Conservation (phyloP, 305 asterid genomes). For the Ilex paraguariensis region DNA sequence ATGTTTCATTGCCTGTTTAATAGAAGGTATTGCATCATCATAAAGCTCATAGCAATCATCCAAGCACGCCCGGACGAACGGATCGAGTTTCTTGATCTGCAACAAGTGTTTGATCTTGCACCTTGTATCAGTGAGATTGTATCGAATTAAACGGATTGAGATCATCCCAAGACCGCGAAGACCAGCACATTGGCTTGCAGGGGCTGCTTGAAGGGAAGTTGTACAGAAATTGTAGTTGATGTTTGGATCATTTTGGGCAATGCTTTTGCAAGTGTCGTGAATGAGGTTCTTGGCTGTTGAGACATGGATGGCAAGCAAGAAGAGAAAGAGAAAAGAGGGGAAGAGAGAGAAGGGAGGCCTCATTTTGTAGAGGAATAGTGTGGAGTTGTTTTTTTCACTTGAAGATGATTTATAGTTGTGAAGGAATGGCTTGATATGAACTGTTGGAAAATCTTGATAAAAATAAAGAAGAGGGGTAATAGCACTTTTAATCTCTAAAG, state of each 20-base stretch:
- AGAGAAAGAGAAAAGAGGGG: constrained; percentile 19
- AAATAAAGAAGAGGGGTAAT: too few relatives aligned
- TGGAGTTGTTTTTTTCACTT: background rate
- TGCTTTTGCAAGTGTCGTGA: constrained; percentile 40
- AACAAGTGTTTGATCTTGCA: constrained; percentile 39
- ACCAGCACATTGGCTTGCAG: constrained; percentile 62
- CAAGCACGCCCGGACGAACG: constrained; percentile 32
- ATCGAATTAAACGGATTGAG: constrained; percentile 43
- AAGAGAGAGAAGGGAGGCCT: constrained; percentile 15
- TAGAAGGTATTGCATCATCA: constrained; percentile 42
- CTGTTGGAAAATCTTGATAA: too few relatives aligned
- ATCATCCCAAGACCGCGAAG: constrained; percentile 46
- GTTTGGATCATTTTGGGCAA: constrained; percentile 44
- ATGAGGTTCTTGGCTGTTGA: constrained; percentile 33
- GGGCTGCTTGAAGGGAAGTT: constrained; percentile 67
- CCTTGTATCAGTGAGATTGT: constrained; percentile 69
- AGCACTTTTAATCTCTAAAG: too few relatives aligned
- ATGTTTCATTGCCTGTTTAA: constrained; percentile 13
- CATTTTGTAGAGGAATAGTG: constrained; percentile 14
- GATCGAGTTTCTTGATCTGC: constrained; percentile 25
- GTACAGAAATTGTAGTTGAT: constrained; percentile 54
- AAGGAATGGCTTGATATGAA: too few relatives aligned
- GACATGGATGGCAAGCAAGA: constrained; percentile 14
- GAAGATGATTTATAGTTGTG: background rate
- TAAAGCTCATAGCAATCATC: constrained; percentile 54